Evolutionary conservation across 1,139 yeast genomes (phyloP).

Genomic region (Kluyveromyces sp.): DNA sequence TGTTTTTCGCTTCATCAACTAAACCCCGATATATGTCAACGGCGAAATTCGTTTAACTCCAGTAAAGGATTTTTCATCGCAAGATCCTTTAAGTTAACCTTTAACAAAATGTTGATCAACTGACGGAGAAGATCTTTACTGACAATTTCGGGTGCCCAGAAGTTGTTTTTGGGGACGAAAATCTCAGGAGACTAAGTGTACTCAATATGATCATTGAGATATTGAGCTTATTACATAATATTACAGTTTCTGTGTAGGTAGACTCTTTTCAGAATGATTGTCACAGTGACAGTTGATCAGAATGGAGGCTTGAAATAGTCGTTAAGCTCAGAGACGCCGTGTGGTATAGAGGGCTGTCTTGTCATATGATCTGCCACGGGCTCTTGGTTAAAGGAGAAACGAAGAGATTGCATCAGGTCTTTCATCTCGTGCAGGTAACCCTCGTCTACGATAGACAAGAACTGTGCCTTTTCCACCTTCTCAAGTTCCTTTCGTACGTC

Average conservation of each 20-base stretch:
- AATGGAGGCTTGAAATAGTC: neutral
- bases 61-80: neutral
- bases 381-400: slow-evolving; percentile 1
- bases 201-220: too few species aligned
- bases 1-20: neutral
- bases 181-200: too few species aligned
- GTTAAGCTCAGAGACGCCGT: neutral
- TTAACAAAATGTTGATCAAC: neutral
- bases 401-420: slow-evolving; percentile 2
- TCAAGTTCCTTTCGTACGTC: neutral
- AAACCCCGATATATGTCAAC: neutral
- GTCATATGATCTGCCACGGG: neutral
- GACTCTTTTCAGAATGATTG: too few species aligned
- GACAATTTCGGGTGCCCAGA: too few species aligned
- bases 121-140: too few species aligned
- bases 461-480: slow-evolving; percentile 3
- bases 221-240: too few species aligned
- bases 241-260: too few species aligned
- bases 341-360: neutral
- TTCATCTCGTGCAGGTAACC: neutral
- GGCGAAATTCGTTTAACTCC: neutral
- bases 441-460: slow-evolving; percentile 4
- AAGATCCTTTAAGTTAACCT: neutral
- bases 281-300: too few species aligned
- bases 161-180: too few species aligned